Conservation (phyloP, 768 basidiomycete genomes). For the Lactifluus piperatus region DNA sequence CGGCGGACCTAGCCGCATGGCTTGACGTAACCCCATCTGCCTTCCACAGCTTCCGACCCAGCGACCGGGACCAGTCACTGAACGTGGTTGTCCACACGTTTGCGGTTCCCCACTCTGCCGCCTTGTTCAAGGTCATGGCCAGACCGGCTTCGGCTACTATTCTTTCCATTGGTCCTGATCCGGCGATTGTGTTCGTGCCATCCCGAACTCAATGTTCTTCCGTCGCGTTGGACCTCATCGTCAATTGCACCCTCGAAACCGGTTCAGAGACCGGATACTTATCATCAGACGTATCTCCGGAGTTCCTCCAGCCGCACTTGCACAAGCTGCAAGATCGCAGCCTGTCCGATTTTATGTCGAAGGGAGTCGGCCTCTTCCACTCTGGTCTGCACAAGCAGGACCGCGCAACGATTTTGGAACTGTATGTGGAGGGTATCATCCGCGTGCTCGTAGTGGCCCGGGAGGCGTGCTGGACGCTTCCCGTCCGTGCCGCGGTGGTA, state of each 20-base stretch:
- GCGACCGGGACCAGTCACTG: conserved; percentile 75
- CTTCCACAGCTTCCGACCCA: conserved; percentile 71
- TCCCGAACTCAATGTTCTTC: conserved; percentile 66
- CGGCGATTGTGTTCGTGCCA: conserved; percentile 80
- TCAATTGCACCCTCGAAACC: conserved; percentile 72
- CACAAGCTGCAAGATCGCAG: conserved; percentile 50
- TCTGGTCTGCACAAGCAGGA: conserved; percentile 61
- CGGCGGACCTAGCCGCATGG: conserved; percentile 77
- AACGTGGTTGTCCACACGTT: conserved; percentile 64
- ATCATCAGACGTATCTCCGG: conserved; percentile 37
- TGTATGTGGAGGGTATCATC: conserved; percentile 74
- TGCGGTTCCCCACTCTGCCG: conserved; percentile 76
- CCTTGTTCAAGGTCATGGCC: conserved; percentile 85
- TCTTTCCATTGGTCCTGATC: conserved; percentile 35
- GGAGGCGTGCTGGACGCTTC: conserved; percentile 85
- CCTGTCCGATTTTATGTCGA: conserved; percentile 64
- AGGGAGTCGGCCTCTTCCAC: conserved; percentile 85
- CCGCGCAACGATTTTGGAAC: conserved; percentile 61
- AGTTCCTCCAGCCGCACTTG: conserved; percentile 51
- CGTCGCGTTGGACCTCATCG: conserved; percentile 79
- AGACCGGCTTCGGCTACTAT: conserved; percentile 84
- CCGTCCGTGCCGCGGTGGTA: conserved; percentile 72
- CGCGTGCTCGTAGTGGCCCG: conserved; percentile 75
- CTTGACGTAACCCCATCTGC: conserved; percentile 55
- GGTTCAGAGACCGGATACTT: conserved; percentile 64